Percentiles rank a stretch among this genome's conserved stretches.
Conservation (phyloP, 2,329 filamentous ascomycete species). For the Decorospora gaudefroyi region DNA sequence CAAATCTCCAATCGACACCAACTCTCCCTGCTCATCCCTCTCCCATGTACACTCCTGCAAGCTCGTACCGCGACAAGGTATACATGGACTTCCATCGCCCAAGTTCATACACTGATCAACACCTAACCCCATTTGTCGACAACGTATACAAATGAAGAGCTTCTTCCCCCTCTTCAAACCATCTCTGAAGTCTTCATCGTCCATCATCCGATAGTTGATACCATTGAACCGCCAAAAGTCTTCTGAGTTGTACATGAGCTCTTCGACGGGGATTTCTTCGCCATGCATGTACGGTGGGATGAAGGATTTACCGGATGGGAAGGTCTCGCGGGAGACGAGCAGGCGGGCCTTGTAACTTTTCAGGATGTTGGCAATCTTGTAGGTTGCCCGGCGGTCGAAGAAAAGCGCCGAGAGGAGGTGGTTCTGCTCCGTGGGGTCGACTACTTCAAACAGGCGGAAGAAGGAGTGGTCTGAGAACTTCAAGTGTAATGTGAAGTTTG, state of each 20-base stretch:
- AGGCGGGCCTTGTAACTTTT: conserved; percentile 30
- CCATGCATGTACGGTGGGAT: conserved; percentile 47
- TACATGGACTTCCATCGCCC: conserved; percentile 23
- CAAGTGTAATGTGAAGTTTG: conserved; percentile 27
- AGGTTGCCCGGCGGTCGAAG: conserved; percentile 32
- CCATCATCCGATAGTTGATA: conserved; percentile 29
- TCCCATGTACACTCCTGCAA: conserved; percentile 17
- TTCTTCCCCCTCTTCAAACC: conserved; percentile 18
- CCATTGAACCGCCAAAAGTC: conserved; percentile 37
- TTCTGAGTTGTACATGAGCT: conserved; percentile 37
- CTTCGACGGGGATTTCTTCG: conserved; percentile 37
- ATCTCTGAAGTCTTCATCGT: conserved; percentile 28
- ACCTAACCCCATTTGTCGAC: conserved; percentile 8
- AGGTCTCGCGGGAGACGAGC: conserved; percentile 30
- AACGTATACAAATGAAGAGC: conserved; percentile 20
- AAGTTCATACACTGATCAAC: conserved; percentile 21
- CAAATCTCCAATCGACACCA: neutral
- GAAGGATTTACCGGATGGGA: conserved; percentile 22
- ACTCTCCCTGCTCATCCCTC: neutral
- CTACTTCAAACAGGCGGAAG: conserved; percentile 16
- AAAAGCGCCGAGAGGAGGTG: conserved; percentile 23
- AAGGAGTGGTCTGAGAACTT: conserved; percentile 27
- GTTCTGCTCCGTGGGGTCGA: conserved; percentile 15
- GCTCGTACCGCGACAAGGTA: conserved; percentile 15
- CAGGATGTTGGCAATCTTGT: conserved; percentile 32